These are phyloP conservation scores for Mycena latifolia DNA, from an alignment of 768 basidiomycete genomes.

Conservation along the genomic window DNA sequence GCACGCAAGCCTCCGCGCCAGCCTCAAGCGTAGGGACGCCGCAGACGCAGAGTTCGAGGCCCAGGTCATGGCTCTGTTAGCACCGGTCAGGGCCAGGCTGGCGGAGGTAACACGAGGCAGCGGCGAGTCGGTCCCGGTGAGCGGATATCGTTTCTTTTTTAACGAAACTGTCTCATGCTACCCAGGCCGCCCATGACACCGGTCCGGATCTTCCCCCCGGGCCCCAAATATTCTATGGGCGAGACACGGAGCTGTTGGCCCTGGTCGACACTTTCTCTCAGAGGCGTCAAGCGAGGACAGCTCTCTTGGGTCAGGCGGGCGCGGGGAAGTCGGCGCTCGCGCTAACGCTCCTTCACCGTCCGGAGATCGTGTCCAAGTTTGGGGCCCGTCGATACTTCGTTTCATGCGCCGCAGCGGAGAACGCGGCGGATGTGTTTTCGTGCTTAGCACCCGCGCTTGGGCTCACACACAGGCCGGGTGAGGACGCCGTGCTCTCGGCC, in stretches of 20 bases:
- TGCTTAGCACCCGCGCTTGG: slow-evolving; percentile 11
- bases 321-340: slow-evolving; percentile 28
- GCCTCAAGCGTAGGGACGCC: slow-evolving; percentile 18
- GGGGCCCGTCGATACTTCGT: slow-evolving; percentile 25
- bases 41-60: slow-evolving; percentile 25
- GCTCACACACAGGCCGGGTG: neutral
- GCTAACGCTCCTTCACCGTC: slow-evolving; percentile 21
- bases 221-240: slow-evolving; percentile 32
- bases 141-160: neutral
- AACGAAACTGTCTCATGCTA: neutral
- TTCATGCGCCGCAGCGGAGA: neutral
- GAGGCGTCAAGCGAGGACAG: neutral
- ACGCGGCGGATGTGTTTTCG: neutral
- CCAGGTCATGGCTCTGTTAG: slow-evolving; percentile 13
- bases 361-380: slow-evolving; percentile 16
- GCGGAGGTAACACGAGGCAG: slow-evolving; percentile 13
- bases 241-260: slow-evolving; percentile 10
- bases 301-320: slow-evolving; percentile 15
- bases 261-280: slow-evolving; percentile 5
- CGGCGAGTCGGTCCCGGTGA: neutral
- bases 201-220: slow-evolving; percentile 26
- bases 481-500: slow-evolving; percentile 1
- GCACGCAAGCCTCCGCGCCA: slow-evolving; percentile 8
- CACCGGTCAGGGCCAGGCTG: slow-evolving; percentile 11
- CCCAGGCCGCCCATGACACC: slow-evolving; percentile 3